phyloP scores from a whole-genome alignment of 139 green algal species.

The Zygnema cylindricum region DNA sequence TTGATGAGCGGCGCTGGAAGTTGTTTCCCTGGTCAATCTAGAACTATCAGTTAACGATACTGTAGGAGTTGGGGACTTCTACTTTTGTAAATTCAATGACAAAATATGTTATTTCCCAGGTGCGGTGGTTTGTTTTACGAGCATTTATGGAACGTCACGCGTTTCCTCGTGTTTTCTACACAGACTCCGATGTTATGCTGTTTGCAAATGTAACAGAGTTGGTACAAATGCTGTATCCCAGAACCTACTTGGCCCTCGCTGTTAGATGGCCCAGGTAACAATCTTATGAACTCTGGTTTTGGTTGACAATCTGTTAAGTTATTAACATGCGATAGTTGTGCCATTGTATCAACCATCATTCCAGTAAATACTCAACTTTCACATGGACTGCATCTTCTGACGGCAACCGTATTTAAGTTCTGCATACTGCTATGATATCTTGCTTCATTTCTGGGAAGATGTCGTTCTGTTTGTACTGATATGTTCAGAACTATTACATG shows the following conservation, averaged over 20 bases:
- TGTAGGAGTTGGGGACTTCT: no score
- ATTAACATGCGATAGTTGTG: not conserved
- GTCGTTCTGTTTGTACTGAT: no score
- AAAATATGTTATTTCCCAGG: no score
- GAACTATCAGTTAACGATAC: no score
- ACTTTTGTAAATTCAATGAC: no score
- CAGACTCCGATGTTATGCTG: conserved; percentile 38
- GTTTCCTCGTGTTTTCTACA: conserved; percentile 36
- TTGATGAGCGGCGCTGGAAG: no score
- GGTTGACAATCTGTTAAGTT: not conserved
- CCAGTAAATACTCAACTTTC: not conserved
- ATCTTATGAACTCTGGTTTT: not conserved
- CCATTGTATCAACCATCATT: not conserved
- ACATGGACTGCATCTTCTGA: not conserved
- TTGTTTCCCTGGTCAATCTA: no score
- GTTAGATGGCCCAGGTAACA: conserved; percentile 31
- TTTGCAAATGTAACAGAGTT: conserved; percentile 42
- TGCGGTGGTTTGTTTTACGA: conserved; percentile 32
- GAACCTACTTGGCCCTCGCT: not conserved
- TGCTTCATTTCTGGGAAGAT: no score
- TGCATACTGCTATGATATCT: no score
- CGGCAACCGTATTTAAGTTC: no score
- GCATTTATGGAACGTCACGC: conserved; percentile 39
- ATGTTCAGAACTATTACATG: no score
- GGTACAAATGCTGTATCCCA: conserved; percentile 15